Base-by-base conservation (phyloP, 2,329 filamentous ascomycete species). In the Paraphoma sp. region DNA sequence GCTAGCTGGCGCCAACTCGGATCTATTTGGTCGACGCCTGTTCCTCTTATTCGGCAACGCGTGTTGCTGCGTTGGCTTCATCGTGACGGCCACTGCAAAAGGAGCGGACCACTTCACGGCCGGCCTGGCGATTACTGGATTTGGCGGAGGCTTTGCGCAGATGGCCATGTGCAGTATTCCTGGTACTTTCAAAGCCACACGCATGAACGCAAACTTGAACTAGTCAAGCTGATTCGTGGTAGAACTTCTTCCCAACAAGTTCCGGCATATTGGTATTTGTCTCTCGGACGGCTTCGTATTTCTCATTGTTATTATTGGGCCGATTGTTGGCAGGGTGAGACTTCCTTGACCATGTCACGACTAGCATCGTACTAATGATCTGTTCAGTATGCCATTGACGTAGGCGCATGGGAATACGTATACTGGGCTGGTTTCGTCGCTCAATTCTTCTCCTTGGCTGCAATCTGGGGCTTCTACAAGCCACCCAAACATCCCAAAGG, bases 21-120 rank as follows among this genome's bases (percentile, higher is more conserved):
- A 83, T 70, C 70, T 83, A 4, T 76, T 83, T 31, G 81, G 81
- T 11, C 76, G 81, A 58, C 74, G 80, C 16, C 80, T 78, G 72
- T 82, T 82, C 62, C 62, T 82, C 40, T 69, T 81, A 2, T 68
- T 75, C 41, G 80, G 80, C 14, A 81, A 82, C 56, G 60, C 78
- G n/a, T 56, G 76, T 31, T 74, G 74, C 49, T 75, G 74, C 49
- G 63, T 78, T 16, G 78, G 78, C 11, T 74, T 78, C 46, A 60
- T 68, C 28, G 54, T 70, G 16, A 67, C 42, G 2, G 64, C 64
- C 1, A 67, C 66, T 4, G 38, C 62, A 16, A 78, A 74, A 51
- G 78, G 64, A 51, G 74, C 73, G 17, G 75, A 69, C 5, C 64
- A 76, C 14, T 60, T 81, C 17, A 80, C 79, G 46, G 78, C 76